Evolutionary conservation across 2,329 filamentous ascomycete genomes (phyloP).

Genomic region (Ramularia endophylla): DNA sequence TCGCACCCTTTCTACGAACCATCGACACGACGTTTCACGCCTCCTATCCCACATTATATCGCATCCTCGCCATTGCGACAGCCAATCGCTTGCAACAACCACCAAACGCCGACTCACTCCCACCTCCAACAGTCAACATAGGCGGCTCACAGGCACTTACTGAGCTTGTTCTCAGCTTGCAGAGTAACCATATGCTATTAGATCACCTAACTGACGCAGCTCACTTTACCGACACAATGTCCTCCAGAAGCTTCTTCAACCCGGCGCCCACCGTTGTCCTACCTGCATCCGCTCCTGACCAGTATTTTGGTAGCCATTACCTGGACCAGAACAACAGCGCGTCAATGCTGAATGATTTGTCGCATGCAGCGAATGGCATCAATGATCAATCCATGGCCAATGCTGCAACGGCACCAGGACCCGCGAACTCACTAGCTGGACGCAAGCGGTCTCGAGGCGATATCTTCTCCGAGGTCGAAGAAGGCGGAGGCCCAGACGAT

Average conservation of each 20-base stretch:
- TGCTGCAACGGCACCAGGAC: conserved; percentile 17
- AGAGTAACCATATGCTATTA: conserved; percentile 26
- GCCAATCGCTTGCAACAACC: too few species aligned
- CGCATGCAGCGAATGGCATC: conserved; percentile 16
- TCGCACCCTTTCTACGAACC: too few species aligned
- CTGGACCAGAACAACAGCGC: conserved; percentile 12
- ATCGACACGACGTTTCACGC: too few species aligned
- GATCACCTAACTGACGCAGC: conserved; percentile 29
- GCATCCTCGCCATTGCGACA: too few species aligned
- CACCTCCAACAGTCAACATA: conserved; percentile 17
- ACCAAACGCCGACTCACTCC: too few species aligned
- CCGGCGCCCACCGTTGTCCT: conserved; percentile 44
- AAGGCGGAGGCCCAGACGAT: conserved; percentile 47
- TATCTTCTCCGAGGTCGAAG: conserved; percentile 53
- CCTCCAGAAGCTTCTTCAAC: conserved; percentile 37
- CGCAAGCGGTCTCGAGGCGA: conserved; percentile 74
- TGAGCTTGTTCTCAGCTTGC: conserved; percentile 20
- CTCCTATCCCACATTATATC: too few species aligned
- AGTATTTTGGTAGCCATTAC: conserved; percentile 30
- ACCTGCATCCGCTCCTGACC: conserved; percentile 35
- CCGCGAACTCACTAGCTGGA: conserved; percentile 45
- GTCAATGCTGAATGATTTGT: conserved; percentile 17
- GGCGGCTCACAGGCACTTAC: conserved; percentile 24
- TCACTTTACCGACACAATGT: conserved; percentile 16
- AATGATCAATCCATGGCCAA: conserved; percentile 15